Conservation (phyloP, 495 filamentous ascomycete species). For the Podospora pseudoanserina region DNA sequence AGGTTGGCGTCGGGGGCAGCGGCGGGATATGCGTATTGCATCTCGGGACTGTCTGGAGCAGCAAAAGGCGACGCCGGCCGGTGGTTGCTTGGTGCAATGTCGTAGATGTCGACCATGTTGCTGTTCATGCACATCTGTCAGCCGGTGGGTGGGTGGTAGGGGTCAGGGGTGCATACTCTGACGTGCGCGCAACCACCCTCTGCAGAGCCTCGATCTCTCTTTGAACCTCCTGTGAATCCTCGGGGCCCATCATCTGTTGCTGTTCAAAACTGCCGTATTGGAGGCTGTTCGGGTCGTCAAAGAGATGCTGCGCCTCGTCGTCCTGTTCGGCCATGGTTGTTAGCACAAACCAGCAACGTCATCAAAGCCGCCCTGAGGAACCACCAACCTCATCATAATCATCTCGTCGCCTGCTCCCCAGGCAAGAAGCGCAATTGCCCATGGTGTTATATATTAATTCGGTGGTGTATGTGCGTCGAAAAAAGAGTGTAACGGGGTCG, state of each 20-base stretch:
- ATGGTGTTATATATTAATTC: constrained; percentile 26
- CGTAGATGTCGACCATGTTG: constrained; percentile 58
- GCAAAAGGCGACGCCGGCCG: not conserved
- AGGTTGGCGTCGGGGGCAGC: constrained; percentile 43
- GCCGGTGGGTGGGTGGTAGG: constrained; percentile 17
- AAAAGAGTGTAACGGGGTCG: constrained; percentile 5
- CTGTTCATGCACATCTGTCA: constrained; percentile 35
- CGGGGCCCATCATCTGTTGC: constrained; percentile 46
- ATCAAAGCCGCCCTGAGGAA: not conserved
- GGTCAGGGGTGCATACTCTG: constrained; percentile 40
- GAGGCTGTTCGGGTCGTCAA: constrained; percentile 50
- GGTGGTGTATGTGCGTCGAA: not conserved
- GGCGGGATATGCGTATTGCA: not conserved
- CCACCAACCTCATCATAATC: constrained; percentile 41
- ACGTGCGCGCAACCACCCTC: constrained; percentile 52
- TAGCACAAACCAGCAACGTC: constrained; percentile 4
- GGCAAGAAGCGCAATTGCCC: constrained; percentile 47
- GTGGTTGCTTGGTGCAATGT: constrained; percentile 49
- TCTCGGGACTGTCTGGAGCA: not conserved
- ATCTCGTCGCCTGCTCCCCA: constrained; percentile 41
- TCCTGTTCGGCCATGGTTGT: constrained; percentile 31
- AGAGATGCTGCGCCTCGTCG: constrained; percentile 51
- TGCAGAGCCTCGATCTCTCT: constrained; percentile 56
- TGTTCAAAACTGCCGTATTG: constrained; percentile 55
- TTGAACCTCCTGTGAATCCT: constrained; percentile 54